phyloP scores from a whole-genome alignment of 2,329 filamentous ascomycete species.

The Hymenoscyphus albidus region DNA sequence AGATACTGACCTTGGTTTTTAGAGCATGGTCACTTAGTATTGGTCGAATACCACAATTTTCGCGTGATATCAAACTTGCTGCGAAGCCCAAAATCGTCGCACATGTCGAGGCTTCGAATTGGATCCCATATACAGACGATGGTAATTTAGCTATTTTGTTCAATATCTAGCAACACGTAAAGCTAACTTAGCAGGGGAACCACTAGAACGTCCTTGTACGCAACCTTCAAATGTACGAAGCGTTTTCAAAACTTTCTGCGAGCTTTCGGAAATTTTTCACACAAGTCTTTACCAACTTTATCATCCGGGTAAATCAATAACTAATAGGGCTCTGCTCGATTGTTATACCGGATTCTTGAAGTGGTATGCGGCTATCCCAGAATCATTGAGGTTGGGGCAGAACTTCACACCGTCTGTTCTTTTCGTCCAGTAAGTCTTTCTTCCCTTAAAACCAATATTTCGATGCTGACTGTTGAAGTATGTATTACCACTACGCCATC shows the following conservation, averaged over 20 bases:
- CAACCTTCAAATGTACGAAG: slow-evolving; percentile 66
- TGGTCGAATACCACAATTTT: slow-evolving; percentile 57
- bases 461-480: slow-evolving; percentile 40
- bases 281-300: slow-evolving; percentile 59
- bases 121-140: slow-evolving; percentile 35
- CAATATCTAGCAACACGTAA: neutral
- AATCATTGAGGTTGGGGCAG: slow-evolving; percentile 59
- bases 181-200: slow-evolving; percentile 23
- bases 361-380: slow-evolving; percentile 68
- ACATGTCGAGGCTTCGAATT: slow-evolving; percentile 57
- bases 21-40: slow-evolving; percentile 65
- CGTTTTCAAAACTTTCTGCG: slow-evolving; percentile 65
- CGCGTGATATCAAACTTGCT: slow-evolving; percentile 52
- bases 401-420: slow-evolving; percentile 71
- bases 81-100: slow-evolving; percentile 58
- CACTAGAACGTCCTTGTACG: slow-evolving; percentile 56
- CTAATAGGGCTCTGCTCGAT: slow-evolving; percentile 57
- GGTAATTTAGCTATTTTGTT: slow-evolving; percentile 19
- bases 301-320: slow-evolving; percentile 62
- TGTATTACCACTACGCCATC: slow-evolving; percentile 70
- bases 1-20: slow-evolving; percentile 5
- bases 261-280: slow-evolving; percentile 70
- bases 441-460: neutral
- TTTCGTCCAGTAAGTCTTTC: slow-evolving; percentile 64
- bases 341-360: slow-evolving; percentile 66